Conservation (phyloP, 2,329 filamentous ascomycete genomes). For the Coniochaeta pulveracea region DNA sequence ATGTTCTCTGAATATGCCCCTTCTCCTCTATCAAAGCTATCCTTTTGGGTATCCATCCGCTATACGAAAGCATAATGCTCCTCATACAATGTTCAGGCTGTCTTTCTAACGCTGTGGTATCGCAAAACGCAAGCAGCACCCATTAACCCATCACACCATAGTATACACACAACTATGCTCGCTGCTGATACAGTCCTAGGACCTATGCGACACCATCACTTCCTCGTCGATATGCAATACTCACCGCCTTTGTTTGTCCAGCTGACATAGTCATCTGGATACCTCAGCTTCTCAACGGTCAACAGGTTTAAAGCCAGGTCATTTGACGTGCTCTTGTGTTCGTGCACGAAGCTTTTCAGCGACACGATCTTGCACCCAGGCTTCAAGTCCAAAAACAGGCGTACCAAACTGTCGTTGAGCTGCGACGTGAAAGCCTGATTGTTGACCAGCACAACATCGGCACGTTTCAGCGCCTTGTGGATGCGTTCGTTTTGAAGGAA, state of each 20-base stretch:
- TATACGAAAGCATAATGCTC: background rate
- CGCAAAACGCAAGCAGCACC: background rate
- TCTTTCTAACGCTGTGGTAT: slow-evolving; percentile 2
- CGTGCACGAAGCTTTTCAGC: slow-evolving; percentile 80
- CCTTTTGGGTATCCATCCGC: background rate
- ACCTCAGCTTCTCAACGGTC: slow-evolving; percentile 54
- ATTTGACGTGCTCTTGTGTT: slow-evolving; percentile 63
- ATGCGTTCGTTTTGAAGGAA: slow-evolving; percentile 68
- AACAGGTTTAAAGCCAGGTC: slow-evolving; percentile 76
- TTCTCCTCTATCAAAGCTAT: background rate
- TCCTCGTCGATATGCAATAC: slow-evolving; percentile 83
- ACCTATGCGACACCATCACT: slow-evolving; percentile 23
- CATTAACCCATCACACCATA: background rate
- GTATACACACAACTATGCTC: background rate
- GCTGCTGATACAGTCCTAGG: background rate
- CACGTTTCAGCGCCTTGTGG: slow-evolving; percentile 61
- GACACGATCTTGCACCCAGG: slow-evolving; percentile 83
- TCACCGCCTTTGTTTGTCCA: slow-evolving; percentile 79
- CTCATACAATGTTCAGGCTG: background rate
- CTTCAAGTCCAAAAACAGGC: slow-evolving; percentile 90
- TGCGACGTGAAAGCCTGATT: slow-evolving; percentile 91
- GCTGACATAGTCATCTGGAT: slow-evolving; percentile 67
- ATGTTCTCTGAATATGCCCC: background rate
- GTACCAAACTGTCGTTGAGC: slow-evolving; percentile 73
- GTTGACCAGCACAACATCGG: slow-evolving; percentile 95